phyloP scores from a whole-genome alignment of 345 rosid species.

The Trapa bicornis region DNA sequence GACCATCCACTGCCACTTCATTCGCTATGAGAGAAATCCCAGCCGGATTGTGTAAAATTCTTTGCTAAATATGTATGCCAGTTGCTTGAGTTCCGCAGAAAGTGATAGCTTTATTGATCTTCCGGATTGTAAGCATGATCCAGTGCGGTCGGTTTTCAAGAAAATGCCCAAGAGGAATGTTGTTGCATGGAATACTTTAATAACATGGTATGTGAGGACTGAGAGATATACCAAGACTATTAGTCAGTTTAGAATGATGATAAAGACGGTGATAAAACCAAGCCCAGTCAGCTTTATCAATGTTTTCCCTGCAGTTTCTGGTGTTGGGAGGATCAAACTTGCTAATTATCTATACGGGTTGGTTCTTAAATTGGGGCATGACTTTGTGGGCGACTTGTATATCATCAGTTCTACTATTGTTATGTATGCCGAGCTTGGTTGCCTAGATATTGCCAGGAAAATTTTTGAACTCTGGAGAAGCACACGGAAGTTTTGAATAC shows the following conservation, averaged over 20 bases:
- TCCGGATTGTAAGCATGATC: slow-evolving; percentile 31
- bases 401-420: slow-evolving; percentile 59
- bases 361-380: slow-evolving; percentile 51
- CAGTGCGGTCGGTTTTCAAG: slow-evolving; percentile 48
- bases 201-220: slow-evolving; percentile 72
- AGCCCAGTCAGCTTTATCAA: slow-evolving; percentile 69
- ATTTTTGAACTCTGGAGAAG: slow-evolving; percentile 48
- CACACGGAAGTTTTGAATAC: slow-evolving; percentile 80
- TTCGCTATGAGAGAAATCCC: slow-evolving; percentile 50
- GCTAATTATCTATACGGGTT: slow-evolving; percentile 51
- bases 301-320: slow-evolving; percentile 60
- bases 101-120: slow-evolving; percentile 5
- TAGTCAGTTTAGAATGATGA: slow-evolving; percentile 47
- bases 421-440: slow-evolving; percentile 61
- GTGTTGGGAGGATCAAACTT: slow-evolving; percentile 27
- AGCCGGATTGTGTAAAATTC: slow-evolving; percentile 73
- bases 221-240: slow-evolving; percentile 41
- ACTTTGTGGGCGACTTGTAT: slow-evolving; percentile 51
- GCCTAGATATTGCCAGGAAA: slow-evolving; percentile 43
- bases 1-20: slow-evolving; percentile 69
- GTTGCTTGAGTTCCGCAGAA: background rate
- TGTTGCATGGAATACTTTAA: slow-evolving; percentile 67
- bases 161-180: slow-evolving; percentile 60
- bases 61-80: slow-evolving; percentile 62
- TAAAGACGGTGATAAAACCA: slow-evolving; percentile 51